Base-by-base conservation (phyloP, 2,329 filamentous ascomycete genomes). In the Penicillium sp. region DNA sequence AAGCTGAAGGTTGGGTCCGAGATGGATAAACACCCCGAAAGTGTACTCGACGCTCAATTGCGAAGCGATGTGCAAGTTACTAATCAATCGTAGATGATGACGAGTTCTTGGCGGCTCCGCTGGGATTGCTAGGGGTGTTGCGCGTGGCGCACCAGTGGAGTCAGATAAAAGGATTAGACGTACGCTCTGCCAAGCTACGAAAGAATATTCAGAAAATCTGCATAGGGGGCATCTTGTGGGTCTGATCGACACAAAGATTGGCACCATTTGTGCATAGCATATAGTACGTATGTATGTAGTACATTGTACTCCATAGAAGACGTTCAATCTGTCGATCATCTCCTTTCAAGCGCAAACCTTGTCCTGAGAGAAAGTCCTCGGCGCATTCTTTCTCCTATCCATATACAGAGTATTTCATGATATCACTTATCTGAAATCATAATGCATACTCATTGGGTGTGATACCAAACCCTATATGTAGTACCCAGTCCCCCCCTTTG, bases 241-340 rank as follows among this genome's bases (percentile, higher is more conserved):
- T 35, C 53, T 40, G 60, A 61, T 64, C 59, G 60, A 50, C 60
- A 33, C 14, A 22, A 52, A 42, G 52, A 57, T 62, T 61, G 49
- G 54, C 10, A 58, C 56, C 53, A 60, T 58, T 46, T 58, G 50
- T 17, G 41, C 22, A 52, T n/a, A 42, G 55, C 36, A 50, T 30
- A 48, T 43, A 25, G 17, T 33, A 35, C 14, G 14, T 2, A 35
- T 35, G 31, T 35, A 35, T 35, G 9, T 31, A 31, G 14, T 35
- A 25, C 47, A 7, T 40, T 31, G 28, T 45, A 51, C 25, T 51
- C 41, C 44, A 42, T 51, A 53, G 43, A 56, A 44, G 51, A 50
- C 55, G 52, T 60, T 64, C 58, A 36, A 51, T 44, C 10, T 55
- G 62, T 59, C 56, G 63, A 65, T 64, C 63, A 59, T 63, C 50